Evolutionary conservation across 176 grass and related monocot species (phyloP), one percentile per base, ranked within the genome.

Genomic region (Aegilops longissima): DNA sequence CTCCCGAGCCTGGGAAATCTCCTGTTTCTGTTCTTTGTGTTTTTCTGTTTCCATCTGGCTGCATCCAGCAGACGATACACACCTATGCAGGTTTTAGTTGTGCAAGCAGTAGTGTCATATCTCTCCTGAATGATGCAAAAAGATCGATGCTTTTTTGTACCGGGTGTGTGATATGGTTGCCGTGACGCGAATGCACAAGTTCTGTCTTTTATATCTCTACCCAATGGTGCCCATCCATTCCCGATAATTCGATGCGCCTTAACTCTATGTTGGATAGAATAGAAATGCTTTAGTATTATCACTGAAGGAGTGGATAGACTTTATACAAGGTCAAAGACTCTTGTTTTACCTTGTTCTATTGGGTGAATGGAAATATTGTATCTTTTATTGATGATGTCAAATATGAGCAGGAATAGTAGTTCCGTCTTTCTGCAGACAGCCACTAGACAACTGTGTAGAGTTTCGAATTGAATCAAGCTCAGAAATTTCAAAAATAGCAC

Each of bases 41-140:
- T 83, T 76, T n/a, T 83, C 20, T 80, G 10, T 33, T 68, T 75
- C 20, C 38, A 69, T 72, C 12, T 66, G 34, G 20, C 76, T 64
- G 47, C 45, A 9, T 71, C 49, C 62, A 88, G 59, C 8, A 52
- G 21, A 73, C 47, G 61, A 67, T 63, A 58, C 12, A 2, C 20
- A 61, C 34, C 20, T 11, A 77, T 29, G 35, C 16, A 35, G 4
- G n/a, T 75, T 72, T 70, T 39, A 39, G 73, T n/a, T 14, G 58
- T 29, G 70, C 29, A 36, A 58, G 3, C 36, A 11, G 8, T 49
- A 66, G 39, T 21, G 24, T 30, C 59, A 36, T 0, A 23, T 82
- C 6, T 42, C 10, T 66, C 14, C 9, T 79, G 24, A 38, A 72
- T 79, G 75, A 52, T 64, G 47, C 47, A n/a, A 34, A 4, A 42